These are phyloP conservation scores for Starmera stellimalicola DNA, from an alignment of 1,139 yeast genomes.

Conservation along the genomic window DNA sequence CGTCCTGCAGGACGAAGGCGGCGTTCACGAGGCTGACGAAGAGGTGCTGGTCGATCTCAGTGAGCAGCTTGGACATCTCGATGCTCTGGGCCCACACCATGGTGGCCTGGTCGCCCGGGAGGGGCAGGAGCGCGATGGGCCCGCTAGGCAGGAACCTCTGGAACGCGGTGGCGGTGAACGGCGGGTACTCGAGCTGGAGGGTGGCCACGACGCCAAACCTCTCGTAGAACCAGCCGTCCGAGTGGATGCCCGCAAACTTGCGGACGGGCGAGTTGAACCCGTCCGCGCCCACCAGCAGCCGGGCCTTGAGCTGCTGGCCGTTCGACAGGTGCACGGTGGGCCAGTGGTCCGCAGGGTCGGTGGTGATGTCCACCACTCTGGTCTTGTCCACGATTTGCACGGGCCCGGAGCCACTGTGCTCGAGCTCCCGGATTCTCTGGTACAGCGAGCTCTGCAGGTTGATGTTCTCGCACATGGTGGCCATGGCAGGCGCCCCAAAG, in stretches of 20 bases:
- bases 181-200: constrained; percentile 62
- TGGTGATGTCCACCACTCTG: constrained; percentile 47
- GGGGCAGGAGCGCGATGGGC: constrained; percentile 84
- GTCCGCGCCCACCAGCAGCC: constrained; percentile 88
- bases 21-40: constrained; percentile 76
- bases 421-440: constrained; percentile 39
- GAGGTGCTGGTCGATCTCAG: constrained; percentile 47
- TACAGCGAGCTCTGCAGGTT: constrained; percentile 72
- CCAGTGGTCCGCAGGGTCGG: constrained; percentile 44
- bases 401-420: constrained; percentile 11
- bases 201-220: constrained; percentile 91
- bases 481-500: constrained; percentile 57
- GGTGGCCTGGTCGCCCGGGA: constrained; percentile 79
- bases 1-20: constrained; percentile 67
- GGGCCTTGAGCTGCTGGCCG: constrained; percentile 56
- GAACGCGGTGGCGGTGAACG: constrained; percentile 72
- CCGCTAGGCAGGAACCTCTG: constrained; percentile 90
- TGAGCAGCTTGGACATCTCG: constrained; percentile 55
- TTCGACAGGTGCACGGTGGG: constrained; percentile 64
- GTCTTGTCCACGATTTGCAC: constrained; percentile 53
- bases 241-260: constrained; percentile 66
- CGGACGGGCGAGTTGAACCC: constrained; percentile 95
- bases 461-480: constrained; percentile 83
- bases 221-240: constrained; percentile 89
- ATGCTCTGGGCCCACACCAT: constrained; percentile 91